Conservation (phyloP, 2,329 filamentous ascomycete genomes). For the Onygenales sp. region DNA sequence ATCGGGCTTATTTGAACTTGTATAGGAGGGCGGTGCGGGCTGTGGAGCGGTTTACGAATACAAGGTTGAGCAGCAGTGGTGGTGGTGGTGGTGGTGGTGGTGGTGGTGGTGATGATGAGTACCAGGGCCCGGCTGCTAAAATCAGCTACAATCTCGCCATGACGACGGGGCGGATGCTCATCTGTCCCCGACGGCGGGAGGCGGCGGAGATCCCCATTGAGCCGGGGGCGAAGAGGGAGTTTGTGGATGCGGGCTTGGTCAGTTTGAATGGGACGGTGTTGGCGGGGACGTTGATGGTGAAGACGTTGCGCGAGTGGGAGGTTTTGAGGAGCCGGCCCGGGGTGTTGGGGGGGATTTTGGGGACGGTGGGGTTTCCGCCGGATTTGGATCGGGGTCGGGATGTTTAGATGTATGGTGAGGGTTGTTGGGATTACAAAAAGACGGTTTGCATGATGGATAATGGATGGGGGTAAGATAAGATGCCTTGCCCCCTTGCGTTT, state of each 20-base stretch:
- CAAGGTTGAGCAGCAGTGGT: background rate
- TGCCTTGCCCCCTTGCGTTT: no score
- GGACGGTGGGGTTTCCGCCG: conserved; percentile 28
- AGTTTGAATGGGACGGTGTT: conserved; percentile 49
- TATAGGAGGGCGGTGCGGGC: conserved; percentile 24
- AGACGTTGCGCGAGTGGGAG: conserved; percentile 45
- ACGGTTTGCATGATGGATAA: background rate
- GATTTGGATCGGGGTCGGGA: conserved; percentile 7
- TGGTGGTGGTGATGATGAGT: conserved; percentile 10
- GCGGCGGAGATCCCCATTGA: conserved; percentile 32
- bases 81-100: no score
- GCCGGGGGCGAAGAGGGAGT: conserved; percentile 22
- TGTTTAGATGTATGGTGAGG: background rate
- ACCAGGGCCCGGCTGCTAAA: conserved; percentile 24
- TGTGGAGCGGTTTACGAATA: background rate
- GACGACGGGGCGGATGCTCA: conserved; percentile 44
- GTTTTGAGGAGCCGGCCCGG: conserved; percentile 31
- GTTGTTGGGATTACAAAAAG: background rate
- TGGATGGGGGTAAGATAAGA: no score
- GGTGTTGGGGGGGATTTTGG: conserved; percentile 35
- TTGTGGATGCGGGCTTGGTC: conserved; percentile 28
- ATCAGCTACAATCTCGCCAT: conserved; percentile 53
- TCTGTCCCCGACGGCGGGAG: conserved; percentile 42
- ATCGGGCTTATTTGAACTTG: conserved; percentile 30
- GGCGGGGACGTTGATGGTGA: conserved; percentile 51